Percentiles rank a stretch among this genome's conserved stretches.
These are phyloP conservation scores for Exidia glandulosa DNA, from an alignment of 768 basidiomycete genomes.

Conservation along the genomic window DNA sequence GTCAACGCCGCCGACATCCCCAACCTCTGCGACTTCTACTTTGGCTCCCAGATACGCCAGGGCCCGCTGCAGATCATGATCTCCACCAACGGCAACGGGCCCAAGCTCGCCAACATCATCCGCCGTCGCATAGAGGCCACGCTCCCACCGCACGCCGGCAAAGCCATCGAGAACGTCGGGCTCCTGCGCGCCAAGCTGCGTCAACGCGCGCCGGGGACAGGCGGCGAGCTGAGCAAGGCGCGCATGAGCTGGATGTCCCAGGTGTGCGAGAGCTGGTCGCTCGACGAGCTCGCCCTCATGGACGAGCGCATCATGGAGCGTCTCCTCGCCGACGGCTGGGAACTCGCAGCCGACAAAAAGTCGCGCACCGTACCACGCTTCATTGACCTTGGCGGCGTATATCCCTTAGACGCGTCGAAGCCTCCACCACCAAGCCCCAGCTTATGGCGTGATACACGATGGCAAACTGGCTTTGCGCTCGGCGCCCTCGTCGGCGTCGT, in stretches of 20 bases:
- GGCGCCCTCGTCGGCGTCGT: neutral
- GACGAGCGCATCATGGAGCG: constrained; percentile 52
- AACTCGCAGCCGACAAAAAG: constrained; percentile 20
- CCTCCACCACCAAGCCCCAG: neutral
- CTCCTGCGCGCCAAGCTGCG: constrained; percentile 59
- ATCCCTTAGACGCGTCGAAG: neutral
- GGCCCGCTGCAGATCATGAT: constrained; percentile 94
- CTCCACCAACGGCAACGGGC: constrained; percentile 88
- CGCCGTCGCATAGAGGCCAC: constrained; percentile 51
- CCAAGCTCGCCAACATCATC: constrained; percentile 80
- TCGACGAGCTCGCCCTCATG: constrained; percentile 67
- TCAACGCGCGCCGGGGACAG: constrained; percentile 71
- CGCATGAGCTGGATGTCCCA: constrained; percentile 91
- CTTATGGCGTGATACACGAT: neutral
- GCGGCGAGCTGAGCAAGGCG: constrained; percentile 60
- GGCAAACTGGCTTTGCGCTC: neutral
- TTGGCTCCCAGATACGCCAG: constrained; percentile 83
- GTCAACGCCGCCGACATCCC: constrained; percentile 97
- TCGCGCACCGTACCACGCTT: neutral
- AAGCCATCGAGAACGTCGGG: constrained; percentile 74
- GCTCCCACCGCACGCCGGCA: constrained; percentile 63
- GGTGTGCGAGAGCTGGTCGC: constrained; percentile 74
- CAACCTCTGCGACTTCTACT: constrained; percentile 94
- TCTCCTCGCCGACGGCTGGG: constrained; percentile 82
- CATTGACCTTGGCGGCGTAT: neutral